Evolutionary conservation across 352 stramenopile genomes (phyloP), one percentile per base, ranked within the genome.

Genomic region (Phytopythium vexans): DNA sequence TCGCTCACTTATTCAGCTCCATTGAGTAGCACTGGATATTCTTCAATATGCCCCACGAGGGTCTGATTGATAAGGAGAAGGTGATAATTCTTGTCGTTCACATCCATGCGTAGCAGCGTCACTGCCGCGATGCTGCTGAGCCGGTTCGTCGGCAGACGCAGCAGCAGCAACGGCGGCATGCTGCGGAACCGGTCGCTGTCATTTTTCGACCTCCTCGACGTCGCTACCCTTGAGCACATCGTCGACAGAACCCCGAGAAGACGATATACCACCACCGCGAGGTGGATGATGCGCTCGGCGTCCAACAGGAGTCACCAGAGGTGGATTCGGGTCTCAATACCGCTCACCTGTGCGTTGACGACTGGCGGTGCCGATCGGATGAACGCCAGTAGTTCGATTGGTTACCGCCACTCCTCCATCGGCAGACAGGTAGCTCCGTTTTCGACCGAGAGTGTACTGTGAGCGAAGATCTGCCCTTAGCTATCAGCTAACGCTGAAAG

Each of bases 281-380:
- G 44, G 60, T 66, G 47, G 44, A 45, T 51, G 48, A 83, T 41
- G 64, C 77, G 61, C 3, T 4, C 43, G 0, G 52, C 46, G 21
- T 84, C 75, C 12, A 89, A 58, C 52, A 74, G 86, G 49, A 79
- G 86, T 21, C 78, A 89, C 43, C 83, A 71, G 11, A 82, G 71
- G 8, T 57, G 62, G 9, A 66, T 73, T 3, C 63, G 52, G 8
- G 78, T 75, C 54, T 77, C 54, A 10, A 74, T 50, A 1, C 57
- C 27, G 3, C 43, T 2, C 11, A 54, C 37, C 4, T 12, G 9
- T 6, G 61, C 41, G 59, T 55, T n/a, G 42, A 57, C 21, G 49
- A 31, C 32, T 52, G 50, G 8, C 46, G 48, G 4, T 2, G 48
- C 52, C 0, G 56, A 71, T 32, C 48, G 54, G 6, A 73, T 45